Base-by-base conservation (phyloP, 2,329 filamentous ascomycete species). In the Bipolaris zeicola region DNA sequence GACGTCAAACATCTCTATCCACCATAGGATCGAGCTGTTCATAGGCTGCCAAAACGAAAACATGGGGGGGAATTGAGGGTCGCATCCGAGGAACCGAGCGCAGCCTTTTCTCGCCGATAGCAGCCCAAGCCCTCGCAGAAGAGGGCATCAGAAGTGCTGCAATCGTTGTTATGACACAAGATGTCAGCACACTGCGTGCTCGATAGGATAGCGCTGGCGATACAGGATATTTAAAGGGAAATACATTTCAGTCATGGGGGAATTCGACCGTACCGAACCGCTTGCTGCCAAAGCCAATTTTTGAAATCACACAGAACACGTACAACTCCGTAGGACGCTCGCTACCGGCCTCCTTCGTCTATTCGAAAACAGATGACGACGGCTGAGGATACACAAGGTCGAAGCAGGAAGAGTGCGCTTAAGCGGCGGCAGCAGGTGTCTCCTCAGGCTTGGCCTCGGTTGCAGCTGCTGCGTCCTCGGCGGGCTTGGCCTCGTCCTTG, bases 401-500 rank as follows among this genome's bases (percentile, higher is more conserved):
- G 66, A 68, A 59, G 63, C 64, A 65, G 53, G 60, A 55, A 62
- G 57, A 57, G 62, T 63, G 61, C 59, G 66, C 68, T 72, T 76
- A 76, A 60, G 72, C 72, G 46, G 71, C 66, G 34, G 67, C 67
- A 61, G 72, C 69, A 46, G 71, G 63, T 49, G 62, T 60, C 65
- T 73, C 73, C 62, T 75, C 72, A 38, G 66, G 55, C 65, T 67
- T 67, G 50, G 66, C 60, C 66, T 69, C 66, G 20, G 72, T 60
- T 52, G 76, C 60, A 44, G 74, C 81, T 61, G 82, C 72, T 74
- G 82, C 82, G 55, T 70, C 67, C 52, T 77, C 80, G 57, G 82
- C 79, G 63, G 82, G 69, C 77, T 83, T 83, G 58, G 83, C 79
- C 64, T 85, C 83, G 74, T 91, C 87, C 83, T 89, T 87, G 70